A percentile compares a stretch with the other conserved stretches of the same genome.
These are phyloP conservation scores for Penicillium fimorum DNA, from an alignment of 495 filamentous ascomycete genomes.

Conservation along the genomic window DNA sequence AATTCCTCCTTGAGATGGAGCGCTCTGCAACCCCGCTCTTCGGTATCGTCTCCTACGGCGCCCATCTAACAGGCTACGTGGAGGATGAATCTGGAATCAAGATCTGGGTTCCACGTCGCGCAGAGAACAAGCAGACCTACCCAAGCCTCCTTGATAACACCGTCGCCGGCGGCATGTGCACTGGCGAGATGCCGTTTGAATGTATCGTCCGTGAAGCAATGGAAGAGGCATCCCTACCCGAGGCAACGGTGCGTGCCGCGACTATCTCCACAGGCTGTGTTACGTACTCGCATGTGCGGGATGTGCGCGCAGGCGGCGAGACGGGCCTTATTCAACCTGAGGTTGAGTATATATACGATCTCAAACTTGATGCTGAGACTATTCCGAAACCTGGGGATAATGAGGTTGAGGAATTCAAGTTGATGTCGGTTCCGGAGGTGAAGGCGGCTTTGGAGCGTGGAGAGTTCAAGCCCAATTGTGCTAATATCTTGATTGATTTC, in stretches of 20 bases:
- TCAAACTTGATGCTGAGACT: slow-evolving; percentile 69
- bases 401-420: slow-evolving; percentile 83
- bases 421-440: slow-evolving; percentile 73
- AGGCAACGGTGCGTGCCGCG: slow-evolving; percentile 58
- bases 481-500: slow-evolving; percentile 81
- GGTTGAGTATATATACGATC: slow-evolving; percentile 86
- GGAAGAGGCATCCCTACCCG: slow-evolving; percentile 87
- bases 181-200: slow-evolving; percentile 71
- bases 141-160: slow-evolving; percentile 89
- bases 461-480: slow-evolving; percentile 93
- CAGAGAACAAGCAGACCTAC: slow-evolving; percentile 78
- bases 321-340: slow-evolving; percentile 87
- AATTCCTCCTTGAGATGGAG: slow-evolving; percentile 75
- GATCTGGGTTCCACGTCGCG: slow-evolving; percentile 81
- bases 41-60: slow-evolving; percentile 82
- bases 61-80: slow-evolving; percentile 82
- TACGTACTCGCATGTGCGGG: slow-evolving; percentile 82
- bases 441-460: slow-evolving; percentile 65
- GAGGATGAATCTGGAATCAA: slow-evolving; percentile 59
- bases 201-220: slow-evolving; percentile 80
- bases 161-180: slow-evolving; percentile 85
- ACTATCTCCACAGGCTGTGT: slow-evolving; percentile 64
- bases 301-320: slow-evolving; percentile 77
- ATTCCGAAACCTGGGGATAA: slow-evolving; percentile 73
- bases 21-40: slow-evolving; percentile 76